phyloP scores from a whole-genome alignment of 2,329 filamentous ascomycete species.

The Leptographium flavum region DNA sequence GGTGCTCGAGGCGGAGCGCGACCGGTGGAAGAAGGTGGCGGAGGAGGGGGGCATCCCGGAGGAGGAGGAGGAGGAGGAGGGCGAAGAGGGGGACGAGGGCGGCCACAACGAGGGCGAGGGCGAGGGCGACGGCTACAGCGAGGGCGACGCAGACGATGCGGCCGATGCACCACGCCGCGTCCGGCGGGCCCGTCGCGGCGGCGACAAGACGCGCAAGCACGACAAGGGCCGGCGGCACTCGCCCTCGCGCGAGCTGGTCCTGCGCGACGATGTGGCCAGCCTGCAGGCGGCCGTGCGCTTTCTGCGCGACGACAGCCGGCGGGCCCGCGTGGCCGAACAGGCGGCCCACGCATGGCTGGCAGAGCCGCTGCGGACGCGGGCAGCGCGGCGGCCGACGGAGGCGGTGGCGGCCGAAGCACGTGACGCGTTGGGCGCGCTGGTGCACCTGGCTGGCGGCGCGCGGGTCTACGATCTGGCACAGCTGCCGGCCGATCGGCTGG shows the following conservation, averaged over 20 bases:
- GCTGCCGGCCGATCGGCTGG: constrained; percentile 9
- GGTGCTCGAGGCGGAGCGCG: constrained; percentile 48
- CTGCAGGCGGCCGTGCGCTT: constrained; percentile 53
- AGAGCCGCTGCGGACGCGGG: constrained; percentile 36
- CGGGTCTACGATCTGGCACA: constrained; percentile 40
- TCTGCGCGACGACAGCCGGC: constrained; percentile 51
- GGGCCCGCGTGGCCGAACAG: constrained; percentile 44
- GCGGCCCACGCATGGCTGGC: constrained; percentile 46
- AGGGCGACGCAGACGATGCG: background rate
- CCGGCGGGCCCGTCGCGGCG: no score
- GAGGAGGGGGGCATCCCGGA: constrained; percentile 43
- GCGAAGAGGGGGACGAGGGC: constrained; percentile 17
- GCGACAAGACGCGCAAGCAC: constrained; percentile 1
- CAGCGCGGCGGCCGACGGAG: constrained; percentile 17
- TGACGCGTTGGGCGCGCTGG: constrained; percentile 49
- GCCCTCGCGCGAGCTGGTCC: constrained; percentile 59
- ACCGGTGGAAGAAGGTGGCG: constrained; percentile 58
- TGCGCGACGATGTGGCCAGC: constrained; percentile 53
- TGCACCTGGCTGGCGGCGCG: constrained; percentile 43
- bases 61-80: constrained; percentile 25
- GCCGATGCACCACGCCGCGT: background rate
- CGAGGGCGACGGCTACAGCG: background rate
- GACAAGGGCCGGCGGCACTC: constrained; percentile 49
- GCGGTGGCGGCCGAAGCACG: constrained; percentile 46
- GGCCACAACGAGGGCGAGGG: constrained; percentile 6